A percentile compares a stretch with the other conserved stretches of the same genome.
Evolutionary conservation across 2,329 filamentous ascomycete species (phyloP).

Genomic region (Lachnellula hyalina): DNA sequence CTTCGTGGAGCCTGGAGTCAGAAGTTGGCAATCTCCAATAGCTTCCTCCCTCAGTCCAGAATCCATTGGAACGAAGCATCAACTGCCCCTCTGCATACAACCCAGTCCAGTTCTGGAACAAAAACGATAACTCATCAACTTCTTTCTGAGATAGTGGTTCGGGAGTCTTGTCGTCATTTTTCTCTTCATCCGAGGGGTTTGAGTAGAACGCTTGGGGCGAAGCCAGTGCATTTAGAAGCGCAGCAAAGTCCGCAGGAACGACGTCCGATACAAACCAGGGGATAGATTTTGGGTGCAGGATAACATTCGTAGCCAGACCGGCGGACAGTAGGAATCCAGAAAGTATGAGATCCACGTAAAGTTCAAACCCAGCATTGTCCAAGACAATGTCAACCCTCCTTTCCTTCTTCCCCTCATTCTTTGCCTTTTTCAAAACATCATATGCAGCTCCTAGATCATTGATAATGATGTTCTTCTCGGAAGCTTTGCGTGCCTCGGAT

Average conservation of each 20-base stretch:
- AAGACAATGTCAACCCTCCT: slow-evolving; percentile 89
- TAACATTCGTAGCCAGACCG: slow-evolving; percentile 77
- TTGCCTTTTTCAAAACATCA: slow-evolving; percentile 58
- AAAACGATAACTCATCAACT: slow-evolving; percentile 59
- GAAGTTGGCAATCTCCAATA: slow-evolving; percentile 79
- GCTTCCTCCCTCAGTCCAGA: slow-evolving; percentile 85
- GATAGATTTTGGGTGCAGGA: slow-evolving; percentile 89
- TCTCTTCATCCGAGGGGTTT: slow-evolving; percentile 63
- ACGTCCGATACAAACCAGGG: slow-evolving; percentile 99
- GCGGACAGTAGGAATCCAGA: slow-evolving; percentile 84
- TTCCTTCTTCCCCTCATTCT: slow-evolving; percentile 57
- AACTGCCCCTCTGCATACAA: slow-evolving; percentile 82
- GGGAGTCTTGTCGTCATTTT: slow-evolving; percentile 50
- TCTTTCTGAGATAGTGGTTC: slow-evolving; percentile 63
- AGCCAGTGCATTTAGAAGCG: slow-evolving; percentile 75
- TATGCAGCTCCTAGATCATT: slow-evolving; percentile 79
- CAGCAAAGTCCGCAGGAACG: slow-evolving; percentile 74
- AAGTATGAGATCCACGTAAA: slow-evolving; percentile 90
- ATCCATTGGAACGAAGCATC: slow-evolving; percentile 74
- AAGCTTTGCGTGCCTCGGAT: slow-evolving; percentile 74
- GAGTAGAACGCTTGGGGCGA: slow-evolving; percentile 76
- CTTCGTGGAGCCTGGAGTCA: slow-evolving; percentile 63
- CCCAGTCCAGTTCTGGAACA: slow-evolving; percentile 76
- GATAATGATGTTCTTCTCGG: slow-evolving; percentile 85
- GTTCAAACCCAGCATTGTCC: slow-evolving; percentile 95